phyloP scores from a whole-genome alignment of 192 early-diverging fungal species.

The Backusella mclennaniae region DNA sequence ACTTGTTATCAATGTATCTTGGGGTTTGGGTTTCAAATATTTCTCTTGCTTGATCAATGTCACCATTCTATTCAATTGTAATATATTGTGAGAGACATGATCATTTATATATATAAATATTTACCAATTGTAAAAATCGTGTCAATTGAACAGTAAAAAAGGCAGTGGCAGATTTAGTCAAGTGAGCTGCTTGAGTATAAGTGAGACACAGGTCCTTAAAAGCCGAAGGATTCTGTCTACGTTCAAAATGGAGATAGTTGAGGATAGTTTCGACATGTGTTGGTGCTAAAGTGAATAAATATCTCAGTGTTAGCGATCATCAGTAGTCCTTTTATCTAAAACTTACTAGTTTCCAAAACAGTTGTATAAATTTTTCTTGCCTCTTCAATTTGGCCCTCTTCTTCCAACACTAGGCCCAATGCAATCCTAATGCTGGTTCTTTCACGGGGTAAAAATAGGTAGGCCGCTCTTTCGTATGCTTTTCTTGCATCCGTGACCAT shows the following conservation, averaged over 20 bases:
- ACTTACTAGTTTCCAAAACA: slow-evolving; percentile 53
- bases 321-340: neutral
- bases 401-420: slow-evolving; percentile 64
- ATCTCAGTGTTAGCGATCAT: neutral
- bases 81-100: too few relatives aligned
- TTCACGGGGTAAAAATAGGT: slow-evolving; percentile 55
- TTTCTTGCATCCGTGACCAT: slow-evolving; percentile 47
- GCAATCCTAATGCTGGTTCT: slow-evolving; percentile 55
- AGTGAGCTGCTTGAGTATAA: slow-evolving; percentile 32
- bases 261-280: slow-evolving; percentile 64
- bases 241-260: slow-evolving; percentile 65
- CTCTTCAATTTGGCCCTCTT: slow-evolving; percentile 49
- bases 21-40: neutral
- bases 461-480: slow-evolving; percentile 54
- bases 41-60: slow-evolving; percentile 7
- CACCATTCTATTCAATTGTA: neutral
- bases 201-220: slow-evolving; percentile 42
- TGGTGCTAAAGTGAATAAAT: slow-evolving; percentile 44
- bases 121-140: neutral
- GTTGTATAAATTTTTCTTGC: slow-evolving; percentile 58
- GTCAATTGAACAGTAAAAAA: slow-evolving; percentile 38
- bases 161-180: slow-evolving; percentile 49
- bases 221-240: slow-evolving; percentile 47
- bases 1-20: neutral
- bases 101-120: too few relatives aligned